A percentile compares a stretch with the other conserved stretches of the same genome.
phyloP scores from a whole-genome alignment of 441 rosid genomes.

The Corymbia citriodora region DNA sequence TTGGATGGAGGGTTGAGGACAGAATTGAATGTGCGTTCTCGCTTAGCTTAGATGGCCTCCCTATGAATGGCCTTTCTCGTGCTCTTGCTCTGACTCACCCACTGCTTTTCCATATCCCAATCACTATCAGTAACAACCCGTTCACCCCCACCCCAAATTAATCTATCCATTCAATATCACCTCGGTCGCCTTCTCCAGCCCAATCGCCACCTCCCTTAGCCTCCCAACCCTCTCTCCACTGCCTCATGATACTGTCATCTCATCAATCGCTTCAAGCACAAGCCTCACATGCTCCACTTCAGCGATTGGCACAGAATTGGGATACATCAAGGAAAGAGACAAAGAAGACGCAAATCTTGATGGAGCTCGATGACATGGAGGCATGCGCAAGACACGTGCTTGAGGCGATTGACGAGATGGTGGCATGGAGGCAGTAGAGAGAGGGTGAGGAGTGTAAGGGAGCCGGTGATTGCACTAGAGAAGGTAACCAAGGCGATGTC shows the following conservation, averaged over 20 bases:
- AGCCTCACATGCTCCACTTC: background rate
- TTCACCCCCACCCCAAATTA: background rate
- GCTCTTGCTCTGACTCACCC: background rate
- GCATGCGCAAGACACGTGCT: background rate
- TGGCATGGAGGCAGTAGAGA: background rate
- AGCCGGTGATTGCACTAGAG: background rate
- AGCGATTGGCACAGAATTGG: background rate
- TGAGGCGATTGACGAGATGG: background rate
- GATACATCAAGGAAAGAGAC: background rate
- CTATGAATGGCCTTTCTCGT: background rate
- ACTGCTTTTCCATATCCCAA: background rate
- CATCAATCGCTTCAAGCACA: background rate
- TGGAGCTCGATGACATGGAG: background rate
- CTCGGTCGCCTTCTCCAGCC: constrained; percentile 2
- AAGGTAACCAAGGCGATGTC: background rate
- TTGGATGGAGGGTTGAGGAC: no score
- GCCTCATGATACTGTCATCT: background rate
- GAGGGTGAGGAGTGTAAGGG: background rate
- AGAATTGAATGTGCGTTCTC: no score
- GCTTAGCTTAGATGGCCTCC: background rate
- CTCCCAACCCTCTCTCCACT: background rate
- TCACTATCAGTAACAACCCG: background rate
- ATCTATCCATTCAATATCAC: background rate
- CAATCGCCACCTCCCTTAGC: background rate
- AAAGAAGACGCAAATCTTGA: background rate